Conservation (phyloP, 768 basidiomycete species). For the Kwoniella dejecticola region DNA sequence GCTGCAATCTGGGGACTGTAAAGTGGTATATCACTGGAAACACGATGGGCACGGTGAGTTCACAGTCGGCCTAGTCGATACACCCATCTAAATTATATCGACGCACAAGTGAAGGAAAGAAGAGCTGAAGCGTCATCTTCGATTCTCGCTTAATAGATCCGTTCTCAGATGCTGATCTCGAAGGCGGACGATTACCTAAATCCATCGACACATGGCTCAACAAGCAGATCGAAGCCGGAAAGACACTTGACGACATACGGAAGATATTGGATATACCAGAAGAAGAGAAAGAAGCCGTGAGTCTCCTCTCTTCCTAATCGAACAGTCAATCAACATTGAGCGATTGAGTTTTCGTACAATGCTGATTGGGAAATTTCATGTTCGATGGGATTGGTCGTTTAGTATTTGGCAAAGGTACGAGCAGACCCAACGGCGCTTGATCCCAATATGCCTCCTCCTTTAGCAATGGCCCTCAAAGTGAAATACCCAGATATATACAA, state of each 20-base stretch:
- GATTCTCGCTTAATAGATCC: constrained; percentile 28
- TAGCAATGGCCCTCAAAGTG: constrained; percentile 37
- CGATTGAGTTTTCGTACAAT: no score
- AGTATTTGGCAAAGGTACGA: constrained; percentile 24
- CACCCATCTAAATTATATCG: no score
- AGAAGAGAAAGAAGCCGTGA: constrained; percentile 39
- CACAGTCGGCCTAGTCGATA: no score
- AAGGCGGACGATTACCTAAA: constrained; percentile 39
- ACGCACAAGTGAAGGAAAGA: no score
- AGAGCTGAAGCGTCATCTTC: no score
- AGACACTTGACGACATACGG: constrained; percentile 38
- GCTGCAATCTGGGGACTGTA: constrained; percentile 36
- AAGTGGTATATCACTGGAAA: constrained; percentile 43
- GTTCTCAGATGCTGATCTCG: constrained; percentile 33
- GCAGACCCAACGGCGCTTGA: constrained; percentile 25
- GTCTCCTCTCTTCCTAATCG: not conserved
- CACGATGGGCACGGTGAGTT: constrained; percentile 52
- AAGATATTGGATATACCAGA: constrained; percentile 36
- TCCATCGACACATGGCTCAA: constrained; percentile 45
- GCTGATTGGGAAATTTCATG: no score
- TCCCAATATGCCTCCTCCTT: constrained; percentile 38
- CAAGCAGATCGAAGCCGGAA: constrained; percentile 39
- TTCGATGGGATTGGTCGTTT: no score
- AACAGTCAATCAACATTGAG: no score
- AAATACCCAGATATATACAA: constrained; percentile 53